These are phyloP conservation scores for Polymyxa betae DNA, from an alignment of 208 protist species.

Conservation along the genomic window DNA sequence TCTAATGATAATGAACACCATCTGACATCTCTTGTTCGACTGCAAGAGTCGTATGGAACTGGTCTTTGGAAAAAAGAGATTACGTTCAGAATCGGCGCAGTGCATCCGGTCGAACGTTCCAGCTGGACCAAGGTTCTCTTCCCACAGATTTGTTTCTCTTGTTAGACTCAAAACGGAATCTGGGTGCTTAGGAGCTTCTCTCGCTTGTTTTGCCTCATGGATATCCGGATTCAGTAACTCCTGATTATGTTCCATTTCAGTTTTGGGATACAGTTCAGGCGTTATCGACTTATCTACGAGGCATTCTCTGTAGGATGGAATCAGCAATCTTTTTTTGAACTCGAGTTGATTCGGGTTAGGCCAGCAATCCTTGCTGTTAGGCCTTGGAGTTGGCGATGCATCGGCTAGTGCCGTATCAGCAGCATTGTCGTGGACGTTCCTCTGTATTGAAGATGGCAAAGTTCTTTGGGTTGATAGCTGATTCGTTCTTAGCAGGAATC, in stretches of 20 bases:
- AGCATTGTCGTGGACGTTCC: slow-evolving; percentile 42
- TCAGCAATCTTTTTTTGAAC: not conserved
- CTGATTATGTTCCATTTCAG: not conserved
- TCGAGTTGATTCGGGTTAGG: not conserved
- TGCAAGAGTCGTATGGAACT: no score
- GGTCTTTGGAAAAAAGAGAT: no score
- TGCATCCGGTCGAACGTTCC: no score
- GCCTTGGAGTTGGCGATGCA: slow-evolving; percentile 38
- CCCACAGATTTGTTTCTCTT: no score
- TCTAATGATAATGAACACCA: no score
- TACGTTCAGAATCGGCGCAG: no score
- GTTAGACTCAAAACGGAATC: no score
- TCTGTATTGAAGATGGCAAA: not conserved
- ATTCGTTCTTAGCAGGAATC: not conserved
- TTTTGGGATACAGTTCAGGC: slow-evolving; percentile 1
- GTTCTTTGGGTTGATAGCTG: not conserved
- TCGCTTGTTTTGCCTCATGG: not conserved
- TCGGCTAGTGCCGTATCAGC: not conserved
- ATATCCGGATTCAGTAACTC: not conserved
- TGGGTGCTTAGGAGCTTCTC: not conserved
- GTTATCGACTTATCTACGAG: not conserved
- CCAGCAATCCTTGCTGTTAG: slow-evolving; percentile 20
- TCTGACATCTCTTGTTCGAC: no score
- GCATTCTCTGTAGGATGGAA: not conserved
- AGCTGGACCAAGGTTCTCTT: no score